These are phyloP conservation scores for Macrolepiota albuminosa DNA, from an alignment of 768 basidiomycete species.

Conservation along the genomic window DNA sequence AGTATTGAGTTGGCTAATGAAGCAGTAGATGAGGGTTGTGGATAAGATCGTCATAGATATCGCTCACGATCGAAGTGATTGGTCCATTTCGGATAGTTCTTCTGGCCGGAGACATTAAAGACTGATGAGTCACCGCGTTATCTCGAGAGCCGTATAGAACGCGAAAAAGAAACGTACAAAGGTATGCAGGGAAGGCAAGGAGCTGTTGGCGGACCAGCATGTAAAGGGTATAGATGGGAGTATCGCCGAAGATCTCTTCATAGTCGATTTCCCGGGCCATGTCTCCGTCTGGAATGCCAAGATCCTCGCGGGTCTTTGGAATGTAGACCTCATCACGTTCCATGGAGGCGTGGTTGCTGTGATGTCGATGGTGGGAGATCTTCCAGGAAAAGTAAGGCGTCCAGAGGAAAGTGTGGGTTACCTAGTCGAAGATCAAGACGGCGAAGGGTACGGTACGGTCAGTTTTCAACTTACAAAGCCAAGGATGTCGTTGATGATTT, in stretches of 20 bases:
- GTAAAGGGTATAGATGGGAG: constrained; percentile 54
- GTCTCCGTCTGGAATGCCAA: constrained; percentile 40
- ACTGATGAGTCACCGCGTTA: constrained; percentile 29
- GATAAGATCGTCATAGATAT: background rate
- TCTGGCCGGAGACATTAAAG: constrained; percentile 60
- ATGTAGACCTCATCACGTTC: constrained; percentile 57
- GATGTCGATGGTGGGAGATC: constrained; percentile 50
- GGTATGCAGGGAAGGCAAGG: constrained; percentile 57
- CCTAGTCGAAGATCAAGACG: constrained; percentile 20
- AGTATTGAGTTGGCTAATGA: constrained; percentile 47
- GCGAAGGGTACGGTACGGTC: background rate
- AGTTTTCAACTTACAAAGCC: constrained; percentile 39
- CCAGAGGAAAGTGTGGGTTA: constrained; percentile 43
- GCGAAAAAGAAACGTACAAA: constrained; percentile 34
- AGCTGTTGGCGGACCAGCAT: constrained; percentile 54
- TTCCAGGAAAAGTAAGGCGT: constrained; percentile 54
- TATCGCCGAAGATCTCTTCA: constrained; percentile 55
- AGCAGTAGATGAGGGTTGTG: background rate
- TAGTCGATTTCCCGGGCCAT: constrained; percentile 35
- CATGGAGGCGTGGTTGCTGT: constrained; percentile 48
- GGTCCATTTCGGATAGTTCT: constrained; percentile 55
- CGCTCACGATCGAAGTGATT: constrained; percentile 61
- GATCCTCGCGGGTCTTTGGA: constrained; percentile 53
- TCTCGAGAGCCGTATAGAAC: background rate
- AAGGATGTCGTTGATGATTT: constrained; percentile 41